phyloP scores from a whole-genome alignment of 331 rosid genomes.

The Malus hybrid region DNA sequence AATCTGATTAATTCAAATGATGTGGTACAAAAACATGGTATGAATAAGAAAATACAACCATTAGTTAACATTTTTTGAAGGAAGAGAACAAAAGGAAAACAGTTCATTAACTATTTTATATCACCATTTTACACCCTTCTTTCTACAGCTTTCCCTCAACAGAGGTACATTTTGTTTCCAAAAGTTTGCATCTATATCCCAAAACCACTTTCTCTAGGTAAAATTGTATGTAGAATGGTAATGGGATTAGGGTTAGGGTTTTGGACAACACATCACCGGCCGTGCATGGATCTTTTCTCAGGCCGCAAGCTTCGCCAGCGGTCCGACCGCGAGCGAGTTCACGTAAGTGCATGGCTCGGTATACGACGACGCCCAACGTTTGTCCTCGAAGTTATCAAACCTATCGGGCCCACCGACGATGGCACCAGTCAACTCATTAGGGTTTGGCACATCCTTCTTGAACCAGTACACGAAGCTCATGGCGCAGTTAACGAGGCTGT shows the following conservation, averaged over 20 bases:
- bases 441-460: constrained; percentile 44
- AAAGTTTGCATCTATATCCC: not conserved
- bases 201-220: not conserved
- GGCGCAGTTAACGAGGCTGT: constrained; percentile 22
- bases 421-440: constrained; percentile 82
- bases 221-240: not conserved
- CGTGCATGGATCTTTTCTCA: not conserved
- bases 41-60: not conserved
- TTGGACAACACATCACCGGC: not conserved
- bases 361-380: constrained; percentile 46
- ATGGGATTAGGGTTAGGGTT: not conserved
- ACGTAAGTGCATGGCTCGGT: constrained; percentile 89
- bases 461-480: constrained; percentile 47
- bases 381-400: constrained; percentile 53
- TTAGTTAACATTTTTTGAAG: not conserved
- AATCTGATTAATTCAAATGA: no score
- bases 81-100: not conserved
- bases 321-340: constrained; percentile 68
- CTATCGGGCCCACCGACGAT: constrained; percentile 77
- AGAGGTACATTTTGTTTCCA: not conserved
- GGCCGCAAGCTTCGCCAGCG: constrained; percentile 62
- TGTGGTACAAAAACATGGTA: no score
- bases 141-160: not conserved
- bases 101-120: not conserved
- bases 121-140: not conserved